Percentiles rank a stretch among this genome's conserved stretches.
Conservation (phyloP, 495 filamentous ascomycete species). For the Talaromyces trachyspermus region DNA sequence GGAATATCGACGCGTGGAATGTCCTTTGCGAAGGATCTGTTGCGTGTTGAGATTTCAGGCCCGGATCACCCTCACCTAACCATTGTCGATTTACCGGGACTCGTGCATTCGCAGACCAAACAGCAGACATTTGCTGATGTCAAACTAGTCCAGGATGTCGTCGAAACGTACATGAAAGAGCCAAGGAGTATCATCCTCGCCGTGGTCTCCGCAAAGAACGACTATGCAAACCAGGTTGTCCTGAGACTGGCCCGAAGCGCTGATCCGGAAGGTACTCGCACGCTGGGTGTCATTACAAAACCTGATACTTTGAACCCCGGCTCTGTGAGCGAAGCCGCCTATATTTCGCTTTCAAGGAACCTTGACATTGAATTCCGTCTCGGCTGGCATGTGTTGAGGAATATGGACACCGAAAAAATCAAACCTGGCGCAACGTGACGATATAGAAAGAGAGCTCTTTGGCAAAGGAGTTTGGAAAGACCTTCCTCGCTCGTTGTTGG, state of each 20-base stretch:
- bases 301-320: constrained; percentile 36
- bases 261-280: constrained; percentile 37
- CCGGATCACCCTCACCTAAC: constrained; percentile 47
- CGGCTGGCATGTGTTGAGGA: constrained; percentile 45
- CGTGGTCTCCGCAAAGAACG: constrained; percentile 44
- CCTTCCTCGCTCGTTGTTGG: constrained; percentile 29
- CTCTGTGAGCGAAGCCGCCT: constrained; percentile 31
- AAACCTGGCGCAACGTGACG: constrained; percentile 27
- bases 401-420: constrained; percentile 35
- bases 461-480: constrained; percentile 39
- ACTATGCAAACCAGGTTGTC: constrained; percentile 42
- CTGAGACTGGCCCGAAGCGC: constrained; percentile 35
- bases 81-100: constrained; percentile 49
- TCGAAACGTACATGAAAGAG: constrained; percentile 44
- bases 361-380: constrained; percentile 36
- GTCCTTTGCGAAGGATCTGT: constrained; percentile 40
- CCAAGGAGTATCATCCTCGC: constrained; percentile 45
- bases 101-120: constrained; percentile 41
- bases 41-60: constrained; percentile 46
- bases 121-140: constrained; percentile 40
- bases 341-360: constrained; percentile 37
- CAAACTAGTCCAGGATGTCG: constrained; percentile 35
- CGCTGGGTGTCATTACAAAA: constrained; percentile 46
- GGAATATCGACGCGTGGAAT: constrained; percentile 33
- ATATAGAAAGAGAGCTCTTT: constrained; percentile 34